Base-by-base conservation (phyloP, 2,329 filamentous ascomycete genomes). In the Penicillium capsulatum region DNA sequence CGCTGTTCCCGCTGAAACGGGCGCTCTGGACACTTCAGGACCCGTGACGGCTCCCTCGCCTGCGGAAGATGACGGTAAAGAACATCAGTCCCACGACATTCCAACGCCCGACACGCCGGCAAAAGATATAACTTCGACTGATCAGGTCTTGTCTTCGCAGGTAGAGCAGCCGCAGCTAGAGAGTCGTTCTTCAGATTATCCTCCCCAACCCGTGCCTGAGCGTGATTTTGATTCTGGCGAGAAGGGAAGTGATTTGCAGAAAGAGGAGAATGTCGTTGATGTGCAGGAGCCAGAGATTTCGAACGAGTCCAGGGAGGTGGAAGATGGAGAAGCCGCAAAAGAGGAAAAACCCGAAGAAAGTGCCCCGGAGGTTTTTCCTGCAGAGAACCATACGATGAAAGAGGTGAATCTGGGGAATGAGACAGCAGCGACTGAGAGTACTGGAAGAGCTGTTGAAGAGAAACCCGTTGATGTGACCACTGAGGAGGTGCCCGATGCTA, bases 51-150 rank as follows among this genome's bases (percentile, higher is more conserved):
- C 53, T 53, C 36, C 48, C 51, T 51, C 52, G 47, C 59, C 59
- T 59, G 57, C 55, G 57, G 61, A 67, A 58, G 56, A 63, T 58
- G 64, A 69, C 57, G 65, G 65, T 68, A 68, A 68, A 65, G 64
- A 69, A 51, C 59, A 64, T 61, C 65, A 66, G 63, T 63, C 59
- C 60, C 66, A 62, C 59, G 65, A 61, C 59, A 60, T 51, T 45
- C 58, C 59, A 51, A 56, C 57, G 45, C 57, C 58, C 54, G 57
- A 56, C 57, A 55, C 51, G 41, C 58, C 50, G 53, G 59, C 59
- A 57, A 60, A 65, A 54, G 53, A 59, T 55, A 50, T 63, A 53
- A 57, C 58, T 64, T 67, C 63, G 65, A 68, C 66, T 68, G 65
- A 69, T 68, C 53, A 65, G 49, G 61, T 60, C 55, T 55, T 66